These are phyloP conservation scores for Trichosporon faecale DNA, from an alignment of 1,284 basidiomycete species.

Conservation along the genomic window DNA sequence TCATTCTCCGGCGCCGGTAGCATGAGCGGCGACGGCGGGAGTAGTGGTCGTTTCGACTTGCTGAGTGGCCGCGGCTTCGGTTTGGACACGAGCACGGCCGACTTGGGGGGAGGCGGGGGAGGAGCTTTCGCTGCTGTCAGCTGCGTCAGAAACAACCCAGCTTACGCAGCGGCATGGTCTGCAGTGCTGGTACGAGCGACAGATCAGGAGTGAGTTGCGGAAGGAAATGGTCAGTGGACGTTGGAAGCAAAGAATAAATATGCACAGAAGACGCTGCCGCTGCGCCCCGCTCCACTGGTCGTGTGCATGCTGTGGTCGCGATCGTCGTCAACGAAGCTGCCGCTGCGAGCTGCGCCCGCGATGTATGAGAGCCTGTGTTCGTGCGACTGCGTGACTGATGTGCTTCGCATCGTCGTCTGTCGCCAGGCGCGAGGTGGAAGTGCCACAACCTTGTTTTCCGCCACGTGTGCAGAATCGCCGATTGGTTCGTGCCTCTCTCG, in stretches of 20 bases:
- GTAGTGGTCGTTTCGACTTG: background rate
- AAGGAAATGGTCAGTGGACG: background rate
- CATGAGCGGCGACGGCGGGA: conserved; percentile 14
- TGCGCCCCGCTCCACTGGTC: background rate
- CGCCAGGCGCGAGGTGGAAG: background rate
- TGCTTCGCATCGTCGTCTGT: background rate
- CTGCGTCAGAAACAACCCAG: background rate
- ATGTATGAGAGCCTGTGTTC: background rate
- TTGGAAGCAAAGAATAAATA: background rate
- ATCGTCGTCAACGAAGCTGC: background rate
- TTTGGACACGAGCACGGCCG: background rate
- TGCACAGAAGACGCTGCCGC: background rate
- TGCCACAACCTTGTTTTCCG: background rate
- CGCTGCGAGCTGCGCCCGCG: background rate
- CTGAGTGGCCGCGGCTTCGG: background rate
- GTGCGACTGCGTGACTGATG: background rate
- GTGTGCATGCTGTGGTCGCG: background rate
- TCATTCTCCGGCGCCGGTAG: conserved; percentile 9
- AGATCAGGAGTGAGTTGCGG: background rate
- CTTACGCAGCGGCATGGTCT: background rate
- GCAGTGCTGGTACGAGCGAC: background rate
- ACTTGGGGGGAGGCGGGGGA: background rate
- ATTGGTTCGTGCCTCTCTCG: background rate
- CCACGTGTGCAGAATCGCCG: conserved; percentile 5
- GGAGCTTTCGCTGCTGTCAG: background rate